Base-by-base conservation (phyloP, 2,329 filamentous ascomycete genomes). In the Alternaria novae-zelandiae region DNA sequence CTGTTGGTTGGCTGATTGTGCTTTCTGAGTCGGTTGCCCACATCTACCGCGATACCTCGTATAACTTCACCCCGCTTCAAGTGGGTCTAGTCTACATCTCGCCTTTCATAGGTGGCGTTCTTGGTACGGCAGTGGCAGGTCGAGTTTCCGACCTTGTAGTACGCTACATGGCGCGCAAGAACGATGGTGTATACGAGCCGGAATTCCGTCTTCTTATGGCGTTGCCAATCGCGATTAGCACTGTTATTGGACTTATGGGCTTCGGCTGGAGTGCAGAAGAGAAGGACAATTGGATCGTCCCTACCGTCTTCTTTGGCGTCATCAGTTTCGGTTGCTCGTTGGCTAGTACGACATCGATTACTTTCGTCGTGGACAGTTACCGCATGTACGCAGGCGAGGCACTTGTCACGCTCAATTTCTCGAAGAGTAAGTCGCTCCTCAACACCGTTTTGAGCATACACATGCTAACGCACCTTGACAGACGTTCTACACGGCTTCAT, bases 1-100 rank as follows among this genome's bases (percentile, higher is more conserved):
- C 94, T 0, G 88, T 98, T 7, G 95, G 95, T 41, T 98, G 95
- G 96, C 86, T 98, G 26, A 97, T 98, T 69, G 94, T 98, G 46
- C 87, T 98, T 2, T 97, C 94, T 1, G 94, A 98, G 79, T 91
- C 91, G 0, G 89, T 98, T 3, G 87, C 93, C 0, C 85, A 91
- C 62, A 91, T 98, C 64, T 98, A 93, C 79, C 88, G 91, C 41
- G 84, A 88, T 58, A 83, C 84, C 0, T 85, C 84, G 0, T 98
- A 98, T 82, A 88, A 94, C 70, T 98, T 98, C 77, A 89, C 86
- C 23, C 86, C 93, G 0, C 82, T 97, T 0, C 90, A 93, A 65
- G 91, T 92, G 0, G 95, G 95, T 8, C 84, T 98, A 0, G 87
- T 98, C 1, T 98, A 97, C 78, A 85, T 98, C 49, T 94, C 92